Evolutionary conservation across 2,329 filamentous ascomycete genomes (phyloP).

Genomic region (Penicillium sp.): DNA sequence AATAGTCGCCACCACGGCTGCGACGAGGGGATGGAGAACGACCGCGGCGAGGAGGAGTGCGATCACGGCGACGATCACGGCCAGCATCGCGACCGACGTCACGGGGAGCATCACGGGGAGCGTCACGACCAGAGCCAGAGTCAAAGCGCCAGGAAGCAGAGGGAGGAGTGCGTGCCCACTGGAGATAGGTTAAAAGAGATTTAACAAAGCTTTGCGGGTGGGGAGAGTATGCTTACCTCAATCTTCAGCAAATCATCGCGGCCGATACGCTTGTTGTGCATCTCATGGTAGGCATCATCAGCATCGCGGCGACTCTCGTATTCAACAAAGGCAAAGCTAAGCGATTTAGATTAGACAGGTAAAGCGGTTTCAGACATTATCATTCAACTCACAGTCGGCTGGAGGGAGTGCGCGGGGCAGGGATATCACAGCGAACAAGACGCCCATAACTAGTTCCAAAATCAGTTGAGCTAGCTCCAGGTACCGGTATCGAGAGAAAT

Average conservation of each 20-base stretch:
- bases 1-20: slow-evolving; percentile 68
- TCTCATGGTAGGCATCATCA: slow-evolving; percentile 98
- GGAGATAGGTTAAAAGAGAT: slow-evolving; percentile 21
- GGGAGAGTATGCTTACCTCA: slow-evolving; percentile 64
- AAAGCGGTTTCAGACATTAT: slow-evolving; percentile 6
- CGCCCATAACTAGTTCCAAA: slow-evolving; percentile 76
- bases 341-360: slow-evolving; percentile 1
- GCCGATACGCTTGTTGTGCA: slow-evolving; percentile 99
- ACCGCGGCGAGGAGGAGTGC: slow-evolving; percentile 74
- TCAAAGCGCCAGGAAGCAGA: slow-evolving; percentile 99
- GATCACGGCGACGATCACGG: slow-evolving; percentile 65
- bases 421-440: slow-evolving; percentile 97
- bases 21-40: slow-evolving; percentile 60
- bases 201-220: neutral
- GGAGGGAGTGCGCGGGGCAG: slow-evolving; percentile 86
- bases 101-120: slow-evolving; percentile 34
- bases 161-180: slow-evolving; percentile 98
- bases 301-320: slow-evolving; percentile 98
- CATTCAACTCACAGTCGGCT: slow-evolving; percentile 81
- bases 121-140: slow-evolving; percentile 72
- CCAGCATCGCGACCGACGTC: slow-evolving; percentile 65
- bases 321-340: slow-evolving; percentile 93
- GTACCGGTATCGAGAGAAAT: slow-evolving; percentile 5
- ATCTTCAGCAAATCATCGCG: slow-evolving; percentile 96
- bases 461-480: slow-evolving; percentile 38